Evolutionary conservation across 2,329 filamentous ascomycete genomes (phyloP), one percentile per base, ranked within the genome.

Genomic region (Fusarium agapanthi): DNA sequence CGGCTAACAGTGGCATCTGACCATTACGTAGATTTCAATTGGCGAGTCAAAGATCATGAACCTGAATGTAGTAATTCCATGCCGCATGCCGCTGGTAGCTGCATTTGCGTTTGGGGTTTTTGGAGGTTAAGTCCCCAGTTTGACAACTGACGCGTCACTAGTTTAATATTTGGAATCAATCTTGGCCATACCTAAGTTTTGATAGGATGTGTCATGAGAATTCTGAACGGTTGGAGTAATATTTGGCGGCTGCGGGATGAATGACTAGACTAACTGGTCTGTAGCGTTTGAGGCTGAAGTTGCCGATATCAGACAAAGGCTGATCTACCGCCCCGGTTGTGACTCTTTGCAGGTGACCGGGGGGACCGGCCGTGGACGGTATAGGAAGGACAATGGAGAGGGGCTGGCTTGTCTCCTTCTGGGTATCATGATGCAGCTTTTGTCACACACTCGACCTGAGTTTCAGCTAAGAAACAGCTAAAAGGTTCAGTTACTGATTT

Each of bases 1-100:
- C 59, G 62, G 65, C 65, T 69, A 53, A 51, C 63, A 56, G 16
- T 69, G 50, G 63, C 68, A 68, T 65, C 73, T 76, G 74, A 76
- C 74, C 68, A 75, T 73, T 66, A 51, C 24, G 53, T 32, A 53
- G 48, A 38, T 13, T 56, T 34, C 63, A 66, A 76, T 76, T 76
- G 75, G 74, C 56, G 70, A 74, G 50, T 51, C 54, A 58, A 53
- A 35, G 16, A 32, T 51, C 50, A 59, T 55, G 62, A 48, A 50
- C 34, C 56, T 38, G 18, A 62, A 67, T 43, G 28, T 51, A 57
- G 51, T 45, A 28, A 51, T 26, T 50, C 58, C 51, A 51, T 26
- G 48, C 62, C 63, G 51, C 34, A 45, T 48, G 24, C 43, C 30
- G 28, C 54, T 30, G 15, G 28, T 48, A 48, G 55, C 37, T 64